Conservation (phyloP, 805 yeast species). For the Kuraishia ogatae region DNA sequence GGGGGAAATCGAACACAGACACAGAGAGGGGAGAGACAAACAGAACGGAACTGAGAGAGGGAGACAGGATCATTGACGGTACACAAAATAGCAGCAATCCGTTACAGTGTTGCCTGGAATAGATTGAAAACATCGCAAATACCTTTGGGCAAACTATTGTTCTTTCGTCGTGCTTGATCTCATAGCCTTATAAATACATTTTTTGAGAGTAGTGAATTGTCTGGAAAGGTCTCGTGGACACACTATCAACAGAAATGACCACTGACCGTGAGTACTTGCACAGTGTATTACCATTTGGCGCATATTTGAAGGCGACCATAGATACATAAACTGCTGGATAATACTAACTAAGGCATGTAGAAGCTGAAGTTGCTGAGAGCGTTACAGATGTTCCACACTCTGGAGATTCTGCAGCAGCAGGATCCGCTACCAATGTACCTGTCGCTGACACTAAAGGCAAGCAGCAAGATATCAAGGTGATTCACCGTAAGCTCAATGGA, state of each 20-base stretch:
- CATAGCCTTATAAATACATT: no score
- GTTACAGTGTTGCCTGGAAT: background rate
- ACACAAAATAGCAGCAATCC: background rate
- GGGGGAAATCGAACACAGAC: background rate
- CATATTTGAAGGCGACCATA: no score
- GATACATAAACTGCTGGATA: no score
- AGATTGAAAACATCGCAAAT: background rate
- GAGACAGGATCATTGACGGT: background rate
- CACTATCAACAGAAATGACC: background rate
- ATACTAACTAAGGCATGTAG: background rate
- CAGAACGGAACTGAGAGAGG: background rate
- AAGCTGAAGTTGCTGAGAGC: background rate
- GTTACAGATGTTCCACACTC: background rate
- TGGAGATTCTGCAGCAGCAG: background rate
- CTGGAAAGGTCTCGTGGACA: background rate
- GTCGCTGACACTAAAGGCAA: background rate
- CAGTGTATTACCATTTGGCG: no score
- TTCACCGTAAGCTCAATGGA: conserved; percentile 78
- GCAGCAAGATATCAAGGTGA: conserved; percentile 43
- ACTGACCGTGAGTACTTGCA: background rate
- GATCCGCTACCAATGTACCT: background rate
- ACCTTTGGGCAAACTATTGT: background rate
- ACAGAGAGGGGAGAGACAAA: background rate
- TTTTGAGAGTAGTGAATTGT: background rate
- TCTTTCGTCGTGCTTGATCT: background rate